Conservation (phyloP, 2,329 filamentous ascomycete species). For the Colletotrichum neosansevieriae region DNA sequence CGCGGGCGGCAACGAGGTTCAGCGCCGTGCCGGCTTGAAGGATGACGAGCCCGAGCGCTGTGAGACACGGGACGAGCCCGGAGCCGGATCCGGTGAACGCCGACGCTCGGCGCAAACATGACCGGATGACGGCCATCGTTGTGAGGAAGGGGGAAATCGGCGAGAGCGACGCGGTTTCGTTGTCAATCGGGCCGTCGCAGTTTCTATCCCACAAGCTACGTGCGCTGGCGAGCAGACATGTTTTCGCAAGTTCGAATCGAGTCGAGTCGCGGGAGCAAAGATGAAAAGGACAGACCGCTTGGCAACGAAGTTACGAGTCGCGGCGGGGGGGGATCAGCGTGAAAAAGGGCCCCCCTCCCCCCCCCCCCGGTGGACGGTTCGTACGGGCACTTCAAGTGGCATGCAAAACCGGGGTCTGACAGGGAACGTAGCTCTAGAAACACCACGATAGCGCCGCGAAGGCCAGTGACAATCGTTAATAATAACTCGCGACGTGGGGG, state of each 20-base stretch:
- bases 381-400: constrained; percentile 21
- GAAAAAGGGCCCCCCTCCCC: background rate
- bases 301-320: constrained; percentile 10
- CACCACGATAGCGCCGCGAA: background rate
- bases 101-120: constrained; percentile 24
- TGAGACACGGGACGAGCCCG: constrained; percentile 41
- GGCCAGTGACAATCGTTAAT: background rate
- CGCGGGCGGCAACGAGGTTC: constrained; percentile 47
- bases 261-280: background rate
- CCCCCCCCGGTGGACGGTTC: background rate
- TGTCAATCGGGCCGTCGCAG: constrained; percentile 5
- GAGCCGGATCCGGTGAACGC: constrained; percentile 29
- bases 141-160: background rate
- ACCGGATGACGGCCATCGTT: constrained; percentile 11
- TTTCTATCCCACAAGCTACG: background rate
- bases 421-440: constrained; percentile 10
- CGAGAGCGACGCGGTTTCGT: constrained; percentile 1
- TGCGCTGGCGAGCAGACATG: constrained; percentile 13
- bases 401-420: constrained; percentile 10
- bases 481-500: constrained; percentile 13
- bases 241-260: constrained; percentile 3
- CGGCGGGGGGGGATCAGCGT: constrained; percentile 20
- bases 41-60: constrained; percentile 49
- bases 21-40: constrained; percentile 50
- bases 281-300: constrained; percentile 3